Conservation (phyloP, 371 early-diverging fungal genomes). For the Mortierella sp. region DNA sequence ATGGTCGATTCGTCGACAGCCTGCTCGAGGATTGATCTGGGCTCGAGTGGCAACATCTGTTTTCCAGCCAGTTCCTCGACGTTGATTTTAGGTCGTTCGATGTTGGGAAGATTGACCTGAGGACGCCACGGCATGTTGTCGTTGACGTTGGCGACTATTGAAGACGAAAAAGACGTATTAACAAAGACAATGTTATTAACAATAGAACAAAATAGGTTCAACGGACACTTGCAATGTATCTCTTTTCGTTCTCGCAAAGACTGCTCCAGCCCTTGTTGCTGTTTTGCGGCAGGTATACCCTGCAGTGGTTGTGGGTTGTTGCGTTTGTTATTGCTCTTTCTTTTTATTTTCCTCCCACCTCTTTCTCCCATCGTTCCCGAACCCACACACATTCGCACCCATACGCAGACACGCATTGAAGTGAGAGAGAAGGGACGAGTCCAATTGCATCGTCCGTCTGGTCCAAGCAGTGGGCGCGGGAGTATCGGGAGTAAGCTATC, state of each 20-base stretch:
- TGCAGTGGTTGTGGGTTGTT: neutral
- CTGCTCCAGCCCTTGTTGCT: neutral
- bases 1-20: slow-evolving; percentile 56
- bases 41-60: slow-evolving; percentile 58
- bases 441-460: neutral
- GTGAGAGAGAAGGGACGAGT: neutral
- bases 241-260: neutral
- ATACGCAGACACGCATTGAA: neutral
- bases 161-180: neutral
- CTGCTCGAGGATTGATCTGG: slow-evolving; percentile 51
- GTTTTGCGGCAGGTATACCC: neutral
- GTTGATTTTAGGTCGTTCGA: slow-evolving; percentile 54
- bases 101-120: slow-evolving; percentile 47
- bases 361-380: neutral
- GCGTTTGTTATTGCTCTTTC: neutral
- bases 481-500: neutral
- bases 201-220: neutral
- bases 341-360: neutral
- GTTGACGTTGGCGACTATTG: neutral
- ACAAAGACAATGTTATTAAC: neutral
- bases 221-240: neutral
- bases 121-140: slow-evolving; percentile 54
- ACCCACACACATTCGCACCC: neutral
- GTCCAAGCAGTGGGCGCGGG: neutral
- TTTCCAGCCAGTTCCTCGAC: slow-evolving; percentile 57